These are phyloP conservation scores for Russula vinacea DNA, from an alignment of 768 basidiomycete species.

Conservation along the genomic window DNA sequence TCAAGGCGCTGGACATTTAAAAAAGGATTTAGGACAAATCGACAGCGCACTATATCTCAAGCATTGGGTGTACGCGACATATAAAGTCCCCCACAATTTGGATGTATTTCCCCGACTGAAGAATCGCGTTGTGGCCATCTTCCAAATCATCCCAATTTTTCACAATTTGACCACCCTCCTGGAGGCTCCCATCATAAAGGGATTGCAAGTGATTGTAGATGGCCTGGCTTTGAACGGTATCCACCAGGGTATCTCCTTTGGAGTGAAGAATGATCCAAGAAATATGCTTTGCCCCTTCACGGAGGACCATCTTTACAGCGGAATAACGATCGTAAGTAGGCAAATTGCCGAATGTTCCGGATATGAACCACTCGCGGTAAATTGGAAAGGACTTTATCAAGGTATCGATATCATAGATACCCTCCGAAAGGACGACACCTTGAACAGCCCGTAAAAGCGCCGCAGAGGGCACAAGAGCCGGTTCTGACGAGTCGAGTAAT, in stretches of 20 bases:
- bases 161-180: conserved; percentile 31
- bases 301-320: conserved; percentile 42
- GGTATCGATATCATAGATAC: conserved; percentile 71
- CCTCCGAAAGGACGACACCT: conserved; percentile 65
- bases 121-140: conserved; percentile 55
- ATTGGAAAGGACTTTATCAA: conserved; percentile 60
- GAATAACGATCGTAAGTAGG: conserved; percentile 51
- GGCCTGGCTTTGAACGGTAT: conserved; percentile 55
- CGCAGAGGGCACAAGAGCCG: conserved; percentile 46
- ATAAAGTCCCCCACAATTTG: conserved; percentile 47
- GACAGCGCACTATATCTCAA: background rate
- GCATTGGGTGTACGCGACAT: background rate
- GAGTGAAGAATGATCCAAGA: conserved; percentile 78
- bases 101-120: conserved; percentile 45
- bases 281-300: conserved; percentile 39
- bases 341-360: conserved; percentile 53
- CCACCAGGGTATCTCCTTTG: conserved; percentile 63
- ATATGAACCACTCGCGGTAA: conserved; percentile 72
- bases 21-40: background rate
- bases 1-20: conserved; percentile 38
- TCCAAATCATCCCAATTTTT: conserved; percentile 43
- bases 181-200: conserved; percentile 36
- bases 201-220: conserved; percentile 55
- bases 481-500: conserved; percentile 52
- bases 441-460: conserved; percentile 45